Evolutionary conservation across 75 land plant genomes (phyloP), one percentile per base, ranked within the genome.

Genomic region (Azolla pinnata): DNA sequence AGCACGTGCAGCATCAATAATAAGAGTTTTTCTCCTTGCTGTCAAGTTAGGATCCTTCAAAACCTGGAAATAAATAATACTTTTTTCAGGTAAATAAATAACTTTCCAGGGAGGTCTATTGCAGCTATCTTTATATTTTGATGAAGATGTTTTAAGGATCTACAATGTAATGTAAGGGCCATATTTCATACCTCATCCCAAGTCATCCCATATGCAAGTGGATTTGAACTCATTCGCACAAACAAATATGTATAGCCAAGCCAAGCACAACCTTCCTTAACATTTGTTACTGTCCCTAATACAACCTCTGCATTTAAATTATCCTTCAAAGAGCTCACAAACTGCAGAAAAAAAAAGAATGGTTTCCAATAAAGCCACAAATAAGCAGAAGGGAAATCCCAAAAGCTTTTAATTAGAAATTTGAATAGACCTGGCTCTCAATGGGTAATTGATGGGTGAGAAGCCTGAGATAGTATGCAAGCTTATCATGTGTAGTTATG

Each of bases 161-260:
- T 38, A 38, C 42, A 38, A 7, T 38, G 42, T 7, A 7, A 38
- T 7, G 42, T 7, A 14, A 7, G 14, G 14, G 42, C 42, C 42
- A 38, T 38, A 38, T 49, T 63, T 8, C 18, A 40, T 60, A 83
- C 96, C 88, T 95, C 99, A 57, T 90, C 91, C 99, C 99, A 95
- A 31, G 73, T 70, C 61, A 95, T 82, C 9, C 97, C 99, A 82
- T 90, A 95, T 10, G 70, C 92, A 64, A 95, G 72, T 42, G 99
- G 99, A 62, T 90, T 95, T 25, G 83, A 45, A 29, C 62, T 70
- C 91, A 95, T 95, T 56, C 99, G 75, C 50, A 95, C 93, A 56
- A 86, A 88, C 27, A 95, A 73, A 59, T 95, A 95, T 21, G 99
- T 95, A 61, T 95, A 95, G 7, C 99, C 90, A 70, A 95, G 90